Evolutionary conservation across 768 basidiomycete species (phyloP), one percentile per base, ranked within the genome.

Genomic region (Rubroboletus pulcherrimus): DNA sequence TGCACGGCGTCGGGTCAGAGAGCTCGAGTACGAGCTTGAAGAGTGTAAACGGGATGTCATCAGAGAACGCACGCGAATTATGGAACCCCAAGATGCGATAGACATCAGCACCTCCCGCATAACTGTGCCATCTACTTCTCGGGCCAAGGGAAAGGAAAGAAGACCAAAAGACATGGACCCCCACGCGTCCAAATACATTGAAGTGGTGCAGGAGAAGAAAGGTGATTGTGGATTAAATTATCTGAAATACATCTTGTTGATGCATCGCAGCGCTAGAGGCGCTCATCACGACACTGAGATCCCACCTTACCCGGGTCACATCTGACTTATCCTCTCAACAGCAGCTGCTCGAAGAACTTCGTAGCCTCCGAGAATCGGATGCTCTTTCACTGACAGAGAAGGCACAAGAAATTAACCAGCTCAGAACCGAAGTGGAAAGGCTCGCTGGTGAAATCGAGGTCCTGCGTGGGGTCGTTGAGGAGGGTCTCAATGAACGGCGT

Each of bases 181-280:
- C 2, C 41, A 77, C 29, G 67, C 74, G 24, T 74, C 77, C 57
- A 75, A 86, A 49, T 92, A 93, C 61, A 79, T 79, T 54, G 87
- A 90, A 60, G 87, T 83, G 5, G 88, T 95, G 0, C 87, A 91
- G 57, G 92, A 94, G 70, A 94, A 94, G 70, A 91, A 91, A 78
- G 91, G 92, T 93, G 48, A 10, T 71, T 65, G n/a, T 10, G n/a
- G 34, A 44, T 38, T 31, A 38, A 33, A n/a, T 33, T 21, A n/a
- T 43, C 0, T 7, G 15, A 14, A 41, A 47, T 53, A 52, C 17
- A 24, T 43, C 14, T 45, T 51, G n/a, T 54, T 65, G 50, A 63
- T 52, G 15, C 30, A 53, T 64, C 8, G 14, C 39, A 95, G 93
- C 90, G 15, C 75, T 97, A 3, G 93, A 96, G 70, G 82, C 86